phyloP scores from a whole-genome alignment of 495 filamentous ascomycete genomes.

The Lasiosphaeria ovina region DNA sequence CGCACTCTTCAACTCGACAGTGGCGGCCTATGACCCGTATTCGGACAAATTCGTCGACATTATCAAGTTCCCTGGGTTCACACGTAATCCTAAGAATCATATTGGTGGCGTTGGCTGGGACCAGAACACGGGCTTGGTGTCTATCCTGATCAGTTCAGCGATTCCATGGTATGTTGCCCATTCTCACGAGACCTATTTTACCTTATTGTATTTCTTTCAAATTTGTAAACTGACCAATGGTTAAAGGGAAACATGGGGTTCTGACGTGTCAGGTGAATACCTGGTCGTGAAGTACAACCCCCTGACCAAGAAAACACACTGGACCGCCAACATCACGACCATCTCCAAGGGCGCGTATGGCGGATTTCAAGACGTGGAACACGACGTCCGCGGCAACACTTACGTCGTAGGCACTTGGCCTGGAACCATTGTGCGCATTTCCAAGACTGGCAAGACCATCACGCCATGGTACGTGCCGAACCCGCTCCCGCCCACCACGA shows the following conservation, averaged over 20 bases:
- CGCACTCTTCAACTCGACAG: slow-evolving; percentile 24
- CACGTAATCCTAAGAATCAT: slow-evolving; percentile 27
- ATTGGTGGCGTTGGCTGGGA: slow-evolving; percentile 39
- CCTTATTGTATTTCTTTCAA: not conserved
- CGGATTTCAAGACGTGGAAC: slow-evolving; percentile 36
- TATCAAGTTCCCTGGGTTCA: slow-evolving; percentile 29
- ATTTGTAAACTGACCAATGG: not conserved
- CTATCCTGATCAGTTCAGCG: slow-evolving; percentile 33
- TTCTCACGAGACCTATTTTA: not conserved
- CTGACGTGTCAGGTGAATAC: slow-evolving; percentile 31
- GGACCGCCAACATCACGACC: slow-evolving; percentile 31
- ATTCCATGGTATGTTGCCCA: slow-evolving; percentile 12
- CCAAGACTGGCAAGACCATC: slow-evolving; percentile 25
- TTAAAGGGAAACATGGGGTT: slow-evolving; percentile 24
- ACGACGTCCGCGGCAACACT: slow-evolving; percentile 31
- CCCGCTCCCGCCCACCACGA: slow-evolving; percentile 18
- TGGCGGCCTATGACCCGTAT: slow-evolving; percentile 37
- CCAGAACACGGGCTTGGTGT: slow-evolving; percentile 27
- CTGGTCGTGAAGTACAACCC: slow-evolving; percentile 28
- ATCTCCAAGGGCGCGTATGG: slow-evolving; percentile 27
- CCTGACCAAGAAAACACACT: slow-evolving; percentile 17
- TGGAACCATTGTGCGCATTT: slow-evolving; percentile 27
- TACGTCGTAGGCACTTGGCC: slow-evolving; percentile 37
- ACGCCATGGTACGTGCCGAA: slow-evolving; percentile 29
- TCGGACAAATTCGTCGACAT: slow-evolving; percentile 21